Base-by-base conservation (phyloP, 176 grass and related monocot genomes). In the Avena insularis region DNA sequence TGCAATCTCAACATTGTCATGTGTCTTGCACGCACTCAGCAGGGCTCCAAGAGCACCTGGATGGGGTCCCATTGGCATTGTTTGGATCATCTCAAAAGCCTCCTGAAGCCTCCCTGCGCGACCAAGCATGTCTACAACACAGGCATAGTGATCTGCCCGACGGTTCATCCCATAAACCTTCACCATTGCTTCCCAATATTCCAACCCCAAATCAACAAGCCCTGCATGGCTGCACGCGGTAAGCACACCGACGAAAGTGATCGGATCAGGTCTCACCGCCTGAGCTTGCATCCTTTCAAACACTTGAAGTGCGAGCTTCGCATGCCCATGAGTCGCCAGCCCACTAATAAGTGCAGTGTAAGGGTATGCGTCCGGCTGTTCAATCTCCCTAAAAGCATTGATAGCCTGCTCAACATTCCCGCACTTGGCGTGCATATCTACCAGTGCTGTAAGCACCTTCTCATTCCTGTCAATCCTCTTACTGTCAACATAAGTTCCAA, bases 211-310 rank as follows among this genome's bases (percentile, higher is more conserved):
- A 8, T 90, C 82, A 0, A 95, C 87, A 84, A 91, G 61, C 75
- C 91, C 94, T 68, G 87, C 60, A 88, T 95, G 94, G 85, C 94
- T 95, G 80, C 89, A 95, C 0, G 94, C 94, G 78, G 89, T 95
- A 71, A 93, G 91, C 46, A 95, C 91, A 11, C 91, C 94, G 1
- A 95, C 86, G 1, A 95, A 93, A 67, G 91, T 95, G 82, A 95
- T 91, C 3, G 94, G 94, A 77, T 95, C 89, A 51, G 89, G 91
- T 75, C 21, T 77, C 17, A 93, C 67, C 6, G 79, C 82, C 48
- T 87, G 84, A 23, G 38, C 77, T 82, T 81, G 89, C 94, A 95
- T 95, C 76, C 79, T 84, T 57, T 93, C 81, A 56, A 95, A 93
- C 67, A 93, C 88, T 55, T 88, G 47, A 77, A 91, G 94, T 6